Conservation (phyloP, 2,329 filamentous ascomycete species). For the Myriosclerotinia scirpicola region DNA sequence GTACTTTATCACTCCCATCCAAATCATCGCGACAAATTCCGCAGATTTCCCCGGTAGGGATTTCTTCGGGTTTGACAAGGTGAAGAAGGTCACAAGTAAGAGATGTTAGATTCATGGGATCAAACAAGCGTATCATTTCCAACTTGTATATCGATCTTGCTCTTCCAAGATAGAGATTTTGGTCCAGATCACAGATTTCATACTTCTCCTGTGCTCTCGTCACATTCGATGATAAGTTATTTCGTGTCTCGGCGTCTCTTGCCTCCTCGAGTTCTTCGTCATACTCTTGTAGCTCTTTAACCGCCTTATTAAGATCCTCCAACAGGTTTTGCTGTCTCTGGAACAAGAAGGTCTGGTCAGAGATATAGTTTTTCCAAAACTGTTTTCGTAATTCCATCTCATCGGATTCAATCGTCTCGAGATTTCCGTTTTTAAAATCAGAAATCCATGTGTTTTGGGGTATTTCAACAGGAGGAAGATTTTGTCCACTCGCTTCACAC, state of each 20-base stretch:
- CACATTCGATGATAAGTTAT: rapidly evolving
- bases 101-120: not conserved
- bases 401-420: not conserved
- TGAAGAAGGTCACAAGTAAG: not conserved
- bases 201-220: not conserved
- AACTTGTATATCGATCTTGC: not conserved
- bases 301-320: too few species aligned
- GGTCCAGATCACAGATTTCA: not conserved
- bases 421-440: not conserved
- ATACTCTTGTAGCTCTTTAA: not conserved
- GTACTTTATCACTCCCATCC: not conserved
- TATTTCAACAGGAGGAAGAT: too few species aligned
- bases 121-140: not conserved
- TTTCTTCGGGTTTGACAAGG: constrained; percentile 1
- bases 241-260: not conserved
- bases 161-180: not conserved
- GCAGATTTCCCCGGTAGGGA: not conserved
- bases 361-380: not conserved
- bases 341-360: not conserved
- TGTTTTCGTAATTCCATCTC: not conserved
- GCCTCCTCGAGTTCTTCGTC: not conserved
- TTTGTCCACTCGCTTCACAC: not conserved
- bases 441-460: not conserved
- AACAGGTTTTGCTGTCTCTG: not conserved
- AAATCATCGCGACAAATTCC: not conserved